Evolutionary conservation across 2,329 filamentous ascomycete species (phyloP), one percentile per base, ranked within the genome.

Genomic region (Hypoxylon sp.): DNA sequence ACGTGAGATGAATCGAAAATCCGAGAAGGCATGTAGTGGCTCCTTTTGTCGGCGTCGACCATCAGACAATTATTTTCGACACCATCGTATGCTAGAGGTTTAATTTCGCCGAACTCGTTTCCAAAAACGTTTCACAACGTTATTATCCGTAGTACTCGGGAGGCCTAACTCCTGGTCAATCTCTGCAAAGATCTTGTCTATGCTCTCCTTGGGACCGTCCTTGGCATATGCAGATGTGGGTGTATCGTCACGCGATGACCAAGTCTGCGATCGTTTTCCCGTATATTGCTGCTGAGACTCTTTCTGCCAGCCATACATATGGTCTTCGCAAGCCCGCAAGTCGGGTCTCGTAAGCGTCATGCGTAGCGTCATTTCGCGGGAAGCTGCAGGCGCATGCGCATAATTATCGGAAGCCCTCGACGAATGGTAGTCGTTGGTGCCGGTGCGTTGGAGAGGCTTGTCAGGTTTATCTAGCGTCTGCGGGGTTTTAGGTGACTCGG

Each of bases 301-400:
- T 30, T 79, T 79, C 71, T 90, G 86, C 87, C 89, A 91, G 43
- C 88, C 88, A 71, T 93, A 92, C 15, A 92, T 83, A 64, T 89
- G 84, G 10, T 90, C 87, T 65, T 94, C 91, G 65, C 89, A 84
- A 4, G 89, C 89, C 43, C 93, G 89, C 49, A 98, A 84, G 74
- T 98, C 94, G 0, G 93, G 92, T 48, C 94, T 85, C 3, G 95
- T 98, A 56, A 98, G 84, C 0, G 94, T 98, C 93, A 98, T 97
- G 50, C 94, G 91, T 50, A 98, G 80, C 2, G 95, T 98, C 94
- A 97, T 97, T 77, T 98, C 94, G 32, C 94, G 86, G 57, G 87
- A 90, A 32, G 85, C 83, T 0, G 84, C 80, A 1, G 85, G 79
- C 4, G 81, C 82, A 49, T 87, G 84, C 10, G 80, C 77, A 70